Evolutionary conservation across 2,329 filamentous ascomycete species (phyloP), one percentile per base, ranked within the genome.

Genomic region (Sporothrix sp.): DNA sequence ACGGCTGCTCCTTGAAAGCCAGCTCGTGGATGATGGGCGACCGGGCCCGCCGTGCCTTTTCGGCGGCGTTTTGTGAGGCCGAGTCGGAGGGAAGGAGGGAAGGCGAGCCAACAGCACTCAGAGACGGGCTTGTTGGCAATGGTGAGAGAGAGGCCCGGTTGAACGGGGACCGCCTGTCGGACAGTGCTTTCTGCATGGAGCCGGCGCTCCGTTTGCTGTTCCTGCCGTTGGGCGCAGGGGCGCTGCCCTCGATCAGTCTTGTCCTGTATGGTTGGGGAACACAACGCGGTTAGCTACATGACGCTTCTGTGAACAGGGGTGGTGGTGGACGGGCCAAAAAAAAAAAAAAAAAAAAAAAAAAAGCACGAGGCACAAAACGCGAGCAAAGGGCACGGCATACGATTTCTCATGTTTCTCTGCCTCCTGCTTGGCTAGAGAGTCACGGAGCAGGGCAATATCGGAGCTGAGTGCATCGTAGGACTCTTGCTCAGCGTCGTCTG

Each of bases 1-100:
- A 71, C 1, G 71, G 63, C 56, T 72, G 70, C 13, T 80, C 74
- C 52, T 70, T 66, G 7, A 75, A 71, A 28, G 80, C 79, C 18
- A 84, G 65, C 56, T 81, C 75, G 61, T 84, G 80, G 25, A 84
- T 76, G 18, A 84, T 66, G 21, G 74, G 68, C 21, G 66, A 66
- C 4, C 65, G 61, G 13, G 68, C 51, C 63, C 68, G 58, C 72
- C 69, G 63, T 3, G 56, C 53, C 54, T 72, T 71, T 47, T 74
- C 75, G 61, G 78, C 79, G 36, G 73, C 64, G 55, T 76, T 71
- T 54, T 79, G 71, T 1, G 75, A 73, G 16, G 74, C 68, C 10
- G 72, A 72, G 21, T 72, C 66, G 9, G 68, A 69, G 2, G 75
- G 71, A 4, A 71, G 73, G 11, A 73, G 61, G 2, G 71, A 69